Percentiles rank a stretch among this genome's conserved stretches.
Evolutionary conservation across 2,329 filamentous ascomycete species (phyloP).

Genomic region (Cylindrodendrum hubeiense): DNA sequence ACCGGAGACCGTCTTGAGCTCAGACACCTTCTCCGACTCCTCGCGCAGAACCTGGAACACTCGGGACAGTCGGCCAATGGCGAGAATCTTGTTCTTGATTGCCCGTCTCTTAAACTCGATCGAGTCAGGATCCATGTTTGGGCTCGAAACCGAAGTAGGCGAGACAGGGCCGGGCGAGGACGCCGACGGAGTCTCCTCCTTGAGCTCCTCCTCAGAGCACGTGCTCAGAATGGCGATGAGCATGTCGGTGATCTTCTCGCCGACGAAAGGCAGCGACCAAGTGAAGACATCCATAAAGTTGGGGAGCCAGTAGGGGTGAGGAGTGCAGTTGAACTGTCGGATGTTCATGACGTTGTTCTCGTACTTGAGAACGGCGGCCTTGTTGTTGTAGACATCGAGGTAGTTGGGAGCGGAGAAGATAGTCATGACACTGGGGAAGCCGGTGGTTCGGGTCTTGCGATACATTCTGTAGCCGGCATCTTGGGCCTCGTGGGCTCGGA

Average conservation of each 20-base stretch:
- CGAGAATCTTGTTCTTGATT: slow-evolving; percentile 99
- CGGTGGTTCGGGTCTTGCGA: slow-evolving; percentile 96
- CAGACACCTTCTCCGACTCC: slow-evolving; percentile 95
- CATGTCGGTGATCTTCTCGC: slow-evolving; percentile 99
- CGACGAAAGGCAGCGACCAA: slow-evolving; percentile 99
- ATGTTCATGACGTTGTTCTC: slow-evolving; percentile 99
- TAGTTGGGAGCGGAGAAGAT: slow-evolving; percentile 99
- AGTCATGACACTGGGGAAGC: slow-evolving; percentile 99
- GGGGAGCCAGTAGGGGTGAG: slow-evolving; percentile 98
- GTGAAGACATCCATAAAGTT: slow-evolving; percentile 99
- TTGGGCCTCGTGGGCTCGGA: slow-evolving; percentile 97
- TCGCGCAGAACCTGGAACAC: slow-evolving; percentile 99
- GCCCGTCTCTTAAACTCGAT: slow-evolving; percentile 94
- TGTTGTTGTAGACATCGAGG: slow-evolving; percentile 99
- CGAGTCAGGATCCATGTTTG: slow-evolving; percentile 78
- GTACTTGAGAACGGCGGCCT: slow-evolving; percentile 98
- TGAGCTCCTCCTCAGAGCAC: slow-evolving; percentile 98
- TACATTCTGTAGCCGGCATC: slow-evolving; percentile 99
- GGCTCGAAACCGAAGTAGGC: slow-evolving; percentile 67
- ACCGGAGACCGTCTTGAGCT: slow-evolving; percentile 96
- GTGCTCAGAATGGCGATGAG: slow-evolving; percentile 98
- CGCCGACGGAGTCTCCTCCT: slow-evolving; percentile 83
- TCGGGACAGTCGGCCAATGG: slow-evolving; percentile 94
- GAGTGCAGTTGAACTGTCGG: slow-evolving; percentile 99
- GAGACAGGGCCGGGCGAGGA: slow-evolving; percentile 79